A percentile compares a stretch with the other conserved stretches of the same genome.
These are phyloP conservation scores for Pseudogymnoascus sp. DNA, from an alignment of 2,329 filamentous ascomycete species.

Conservation along the genomic window DNA sequence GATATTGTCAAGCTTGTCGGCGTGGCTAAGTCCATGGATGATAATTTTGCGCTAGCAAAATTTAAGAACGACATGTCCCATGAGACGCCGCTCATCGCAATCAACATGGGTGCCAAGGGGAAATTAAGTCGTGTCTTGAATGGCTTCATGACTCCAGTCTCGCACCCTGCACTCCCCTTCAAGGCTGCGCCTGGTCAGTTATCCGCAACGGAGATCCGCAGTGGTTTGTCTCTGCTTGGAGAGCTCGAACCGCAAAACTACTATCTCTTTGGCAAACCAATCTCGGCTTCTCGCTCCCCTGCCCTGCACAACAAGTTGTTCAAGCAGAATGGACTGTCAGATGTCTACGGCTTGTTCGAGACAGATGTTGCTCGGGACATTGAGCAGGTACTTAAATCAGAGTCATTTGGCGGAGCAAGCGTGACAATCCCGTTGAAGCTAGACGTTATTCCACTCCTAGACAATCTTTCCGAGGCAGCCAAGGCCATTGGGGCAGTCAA, in stretches of 20 bases:
- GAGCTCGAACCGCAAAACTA: constrained; percentile 71
- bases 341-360: constrained; percentile 72
- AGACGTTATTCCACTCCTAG: constrained; percentile 74
- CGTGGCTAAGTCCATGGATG: constrained; percentile 65
- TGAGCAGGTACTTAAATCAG: constrained; percentile 56
- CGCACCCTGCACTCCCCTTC: constrained; percentile 80
- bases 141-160: constrained; percentile 88
- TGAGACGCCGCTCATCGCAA: constrained; percentile 78
- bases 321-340: constrained; percentile 67
- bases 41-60: constrained; percentile 77
- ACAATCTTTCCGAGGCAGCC: constrained; percentile 73
- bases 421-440: constrained; percentile 95
- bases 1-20: constrained; percentile 95
- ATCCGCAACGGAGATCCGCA: constrained; percentile 81
- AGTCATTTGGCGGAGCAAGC: constrained; percentile 84
- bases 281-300: constrained; percentile 76
- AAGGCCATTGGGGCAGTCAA: constrained; percentile 86
- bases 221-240: constrained; percentile 70
- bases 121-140: constrained; percentile 90
- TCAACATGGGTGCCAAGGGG: constrained; percentile 88
- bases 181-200: constrained; percentile 92
- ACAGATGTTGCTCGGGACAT: constrained; percentile 60
- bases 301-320: constrained; percentile 87
- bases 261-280: constrained; percentile 81
- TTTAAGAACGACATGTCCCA: constrained; percentile 79